These are phyloP conservation scores for Leccinum uliginosum DNA, from an alignment of 768 basidiomycete species.

Conservation along the genomic window DNA sequence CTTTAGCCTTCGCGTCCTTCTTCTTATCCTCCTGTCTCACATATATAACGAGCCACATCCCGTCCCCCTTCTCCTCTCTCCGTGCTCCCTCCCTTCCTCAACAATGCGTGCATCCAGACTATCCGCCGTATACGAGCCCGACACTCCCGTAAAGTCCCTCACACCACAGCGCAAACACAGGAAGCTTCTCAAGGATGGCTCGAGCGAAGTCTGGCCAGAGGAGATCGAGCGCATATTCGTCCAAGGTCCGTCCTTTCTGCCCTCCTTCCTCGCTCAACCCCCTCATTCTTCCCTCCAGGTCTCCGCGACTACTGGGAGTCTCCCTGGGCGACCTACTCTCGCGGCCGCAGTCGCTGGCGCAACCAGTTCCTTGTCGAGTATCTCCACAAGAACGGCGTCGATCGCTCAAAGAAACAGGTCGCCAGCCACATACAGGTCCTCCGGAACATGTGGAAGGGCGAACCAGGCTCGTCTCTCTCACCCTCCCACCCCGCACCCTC, in stretches of 20 bases:
- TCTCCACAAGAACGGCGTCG: slow-evolving; percentile 63
- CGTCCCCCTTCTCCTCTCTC: slow-evolving; percentile 9
- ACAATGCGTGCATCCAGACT: slow-evolving; percentile 25
- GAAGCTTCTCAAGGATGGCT: slow-evolving; percentile 81
- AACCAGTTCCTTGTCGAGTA: slow-evolving; percentile 86
- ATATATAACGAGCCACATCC: slow-evolving; percentile 31
- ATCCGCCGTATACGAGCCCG: slow-evolving; percentile 18
- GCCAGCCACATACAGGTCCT: slow-evolving; percentile 86
- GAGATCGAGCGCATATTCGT: slow-evolving; percentile 73
- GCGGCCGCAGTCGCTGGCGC: slow-evolving; percentile 75
- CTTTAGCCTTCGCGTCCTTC: slow-evolving; percentile 35
- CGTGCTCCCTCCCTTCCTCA: slow-evolving; percentile 5
- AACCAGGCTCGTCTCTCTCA: slow-evolving; percentile 49
- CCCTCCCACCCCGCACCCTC: neutral
- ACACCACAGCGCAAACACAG: slow-evolving; percentile 80
- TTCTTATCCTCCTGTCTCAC: slow-evolving; percentile 23
- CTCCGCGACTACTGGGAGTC: slow-evolving; percentile 77
- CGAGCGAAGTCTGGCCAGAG: slow-evolving; percentile 79
- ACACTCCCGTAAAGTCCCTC: slow-evolving; percentile 20
- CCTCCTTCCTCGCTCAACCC: neutral
- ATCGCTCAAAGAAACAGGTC: slow-evolving; percentile 81
- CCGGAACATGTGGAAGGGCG: slow-evolving; percentile 86
- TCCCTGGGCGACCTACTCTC: slow-evolving; percentile 75
- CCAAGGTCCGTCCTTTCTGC: slow-evolving; percentile 42
- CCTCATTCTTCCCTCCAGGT: slow-evolving; percentile 36